Evolutionary conservation across 176 grass and related monocot genomes (phyloP).

Genomic region (Phyllostachys edulis): DNA sequence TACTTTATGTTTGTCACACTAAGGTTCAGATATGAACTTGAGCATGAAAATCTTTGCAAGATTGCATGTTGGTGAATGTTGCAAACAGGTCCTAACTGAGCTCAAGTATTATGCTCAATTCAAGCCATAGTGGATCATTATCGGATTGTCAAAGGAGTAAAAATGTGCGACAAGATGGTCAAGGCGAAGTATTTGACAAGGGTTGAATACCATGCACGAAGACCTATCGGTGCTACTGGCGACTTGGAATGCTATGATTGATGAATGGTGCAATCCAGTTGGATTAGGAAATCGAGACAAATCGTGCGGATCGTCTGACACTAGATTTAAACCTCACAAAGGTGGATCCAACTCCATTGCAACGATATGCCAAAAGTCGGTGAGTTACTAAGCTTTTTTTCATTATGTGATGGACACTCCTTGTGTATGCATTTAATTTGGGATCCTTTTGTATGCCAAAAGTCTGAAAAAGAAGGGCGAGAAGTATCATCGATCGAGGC

Average conservation of each 20-base stretch:
- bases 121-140: not conserved
- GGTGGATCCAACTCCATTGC: not conserved
- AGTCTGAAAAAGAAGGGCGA: not conserved
- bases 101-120: too few species aligned
- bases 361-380: not conserved
- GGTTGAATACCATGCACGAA: not conserved
- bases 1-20: not conserved
- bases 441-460: not conserved
- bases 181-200: not conserved
- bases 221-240: not conserved
- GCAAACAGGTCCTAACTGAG: too few species aligned
- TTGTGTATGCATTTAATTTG: not conserved
- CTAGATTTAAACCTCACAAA: not conserved
- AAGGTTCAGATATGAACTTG: conserved; percentile 5
- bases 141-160: not conserved
- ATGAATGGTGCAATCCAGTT: not conserved
- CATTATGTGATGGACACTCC: not conserved
- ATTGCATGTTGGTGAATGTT: not conserved
- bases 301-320: not conserved
- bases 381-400: not conserved
- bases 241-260: not conserved
- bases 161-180: not conserved
- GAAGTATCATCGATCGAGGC: not conserved
- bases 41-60: not conserved
- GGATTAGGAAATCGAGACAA: not conserved